Evolutionary conservation across 75 land plant species (phyloP), one percentile per base, ranked within the genome.

Genomic region (Pinus taeda): DNA sequence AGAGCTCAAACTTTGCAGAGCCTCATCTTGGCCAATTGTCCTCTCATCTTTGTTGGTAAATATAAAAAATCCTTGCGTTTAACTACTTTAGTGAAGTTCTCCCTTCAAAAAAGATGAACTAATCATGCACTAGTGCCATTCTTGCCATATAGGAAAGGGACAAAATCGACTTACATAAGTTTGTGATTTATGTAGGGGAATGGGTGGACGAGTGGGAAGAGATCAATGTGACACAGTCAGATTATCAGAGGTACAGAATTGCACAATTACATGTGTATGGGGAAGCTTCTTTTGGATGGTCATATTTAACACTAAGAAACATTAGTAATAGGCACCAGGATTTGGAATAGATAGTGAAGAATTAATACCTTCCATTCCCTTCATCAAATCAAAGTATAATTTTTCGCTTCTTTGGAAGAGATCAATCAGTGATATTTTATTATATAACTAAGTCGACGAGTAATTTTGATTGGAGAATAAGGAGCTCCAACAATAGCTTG

Each of bases 281-380:
- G 4, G 6, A 81, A 42, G 91, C 89, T 2, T 78, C 91, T 18
- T 89, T 87, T 49, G 93, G 95, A 21, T 93, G 94, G 94, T 80
- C 93, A 3, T 91, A 87, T 57, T 91, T 91, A 91, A 77, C 84
- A 0, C 66, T 84, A 0, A 84, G 78, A 73, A 82, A 80, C 33
- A 71, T 64, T 69, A 26, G 93, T 30, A 30, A 1, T 1, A 30
- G 33, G 33, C 33, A 30, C 33, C 90, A 89, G 93, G 85, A 86
- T 60, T 55, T 91, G 36, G 77, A 86, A 57, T 83, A 88, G 89
- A 86, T 88, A 87, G 83, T 88, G 63, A n/a, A 77, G 74, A 85
- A 88, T 79, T 79, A 82, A 3, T 81, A 80, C 61, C 81, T 88
- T 67, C 45, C 4, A 36, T 37, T 67, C 12, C 45, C 45, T 3